Conservation (phyloP, 495 filamentous ascomycete genomes). For the Lasiosphaeria miniovina region DNA sequence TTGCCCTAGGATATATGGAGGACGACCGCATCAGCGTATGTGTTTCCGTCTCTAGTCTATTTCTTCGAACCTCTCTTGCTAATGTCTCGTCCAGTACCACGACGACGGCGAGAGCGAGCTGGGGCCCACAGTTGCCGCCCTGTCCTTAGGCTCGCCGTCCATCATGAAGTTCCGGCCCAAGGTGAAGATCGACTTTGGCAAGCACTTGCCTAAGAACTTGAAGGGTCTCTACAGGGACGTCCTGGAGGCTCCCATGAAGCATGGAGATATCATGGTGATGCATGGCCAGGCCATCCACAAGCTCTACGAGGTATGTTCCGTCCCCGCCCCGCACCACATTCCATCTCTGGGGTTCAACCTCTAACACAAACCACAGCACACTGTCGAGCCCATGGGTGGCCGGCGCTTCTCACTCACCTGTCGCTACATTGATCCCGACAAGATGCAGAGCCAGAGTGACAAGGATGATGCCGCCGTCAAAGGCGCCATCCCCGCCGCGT, state of each 20-base stretch:
- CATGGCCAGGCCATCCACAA: conserved; percentile 68
- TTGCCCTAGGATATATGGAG: conserved; percentile 74
- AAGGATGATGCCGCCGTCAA: conserved; percentile 24
- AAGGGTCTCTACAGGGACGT: conserved; percentile 27
- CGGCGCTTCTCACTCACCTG: conserved; percentile 67
- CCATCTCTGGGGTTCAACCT: neutral
- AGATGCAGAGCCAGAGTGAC: conserved; percentile 34
- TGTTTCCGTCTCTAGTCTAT: conserved; percentile 30
- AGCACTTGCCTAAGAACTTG: conserved; percentile 30
- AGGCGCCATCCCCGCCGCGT: conserved; percentile 33
- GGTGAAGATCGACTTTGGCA: conserved; percentile 43
- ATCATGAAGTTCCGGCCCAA: conserved; percentile 73
- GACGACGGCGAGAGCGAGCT: conserved; percentile 79
- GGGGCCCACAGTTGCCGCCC: conserved; percentile 70
- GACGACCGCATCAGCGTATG: conserved; percentile 64
- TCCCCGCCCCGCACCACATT: neutral
- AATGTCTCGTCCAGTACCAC: conserved; percentile 58
- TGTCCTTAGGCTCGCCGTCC: conserved; percentile 69
- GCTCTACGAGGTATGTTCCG: conserved; percentile 60
- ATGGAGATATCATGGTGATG: conserved; percentile 86
- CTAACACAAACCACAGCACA: conserved; percentile 51
- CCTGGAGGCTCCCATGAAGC: conserved; percentile 50
- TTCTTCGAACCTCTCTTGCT: conserved; percentile 19
- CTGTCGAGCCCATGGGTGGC: conserved; percentile 52
- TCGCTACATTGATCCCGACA: conserved; percentile 48